Percentiles rank a stretch among this genome's conserved stretches.
These are phyloP conservation scores for Camellia lanceoleosa DNA, from an alignment of 148 eudicot genomes.

Conservation along the genomic window DNA sequence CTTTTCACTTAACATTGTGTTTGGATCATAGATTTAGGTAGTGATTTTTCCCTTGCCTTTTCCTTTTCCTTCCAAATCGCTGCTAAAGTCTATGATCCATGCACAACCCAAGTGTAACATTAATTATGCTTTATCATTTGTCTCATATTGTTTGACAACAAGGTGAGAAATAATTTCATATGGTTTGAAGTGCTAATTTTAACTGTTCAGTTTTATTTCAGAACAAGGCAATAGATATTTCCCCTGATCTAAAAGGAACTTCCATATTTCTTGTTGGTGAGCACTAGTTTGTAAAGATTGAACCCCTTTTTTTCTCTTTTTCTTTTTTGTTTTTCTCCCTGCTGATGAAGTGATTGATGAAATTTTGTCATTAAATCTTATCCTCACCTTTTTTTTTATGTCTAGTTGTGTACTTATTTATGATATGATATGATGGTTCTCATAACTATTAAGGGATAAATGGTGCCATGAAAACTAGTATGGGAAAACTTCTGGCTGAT, in stretches of 20 bases:
- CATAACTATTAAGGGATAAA: slow-evolving; percentile 52
- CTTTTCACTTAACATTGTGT: neutral
- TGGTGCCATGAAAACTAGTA: slow-evolving; percentile 46
- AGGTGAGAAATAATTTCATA: neutral
- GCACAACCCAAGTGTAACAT: neutral
- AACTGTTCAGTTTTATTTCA: slow-evolving; percentile 56
- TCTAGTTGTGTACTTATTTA: neutral
- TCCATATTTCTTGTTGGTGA: slow-evolving; percentile 87
- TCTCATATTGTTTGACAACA: slow-evolving; percentile 22
- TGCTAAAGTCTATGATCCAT: too few species aligned
- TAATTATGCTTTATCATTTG: slow-evolving; percentile 18
- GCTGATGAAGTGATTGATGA: slow-evolving; percentile 2
- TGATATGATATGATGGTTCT: slow-evolving; percentile 8
- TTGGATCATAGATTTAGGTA: too few species aligned
- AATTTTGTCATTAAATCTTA: neutral
- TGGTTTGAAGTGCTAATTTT: slow-evolving; percentile 23
- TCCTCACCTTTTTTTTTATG: neutral
- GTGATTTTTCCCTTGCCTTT: too few species aligned
- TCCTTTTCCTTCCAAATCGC: too few species aligned
- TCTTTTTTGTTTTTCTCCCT: neutral
- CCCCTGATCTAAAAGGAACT: slow-evolving; percentile 71
- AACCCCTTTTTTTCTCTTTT: neutral
- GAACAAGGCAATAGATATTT: slow-evolving; percentile 69
- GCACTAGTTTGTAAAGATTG: slow-evolving; percentile 18
- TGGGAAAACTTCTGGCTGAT: slow-evolving; percentile 73